Evolutionary conservation across 1,284 basidiomycete genomes (phyloP).

Genomic region (Grifola frondosa): DNA sequence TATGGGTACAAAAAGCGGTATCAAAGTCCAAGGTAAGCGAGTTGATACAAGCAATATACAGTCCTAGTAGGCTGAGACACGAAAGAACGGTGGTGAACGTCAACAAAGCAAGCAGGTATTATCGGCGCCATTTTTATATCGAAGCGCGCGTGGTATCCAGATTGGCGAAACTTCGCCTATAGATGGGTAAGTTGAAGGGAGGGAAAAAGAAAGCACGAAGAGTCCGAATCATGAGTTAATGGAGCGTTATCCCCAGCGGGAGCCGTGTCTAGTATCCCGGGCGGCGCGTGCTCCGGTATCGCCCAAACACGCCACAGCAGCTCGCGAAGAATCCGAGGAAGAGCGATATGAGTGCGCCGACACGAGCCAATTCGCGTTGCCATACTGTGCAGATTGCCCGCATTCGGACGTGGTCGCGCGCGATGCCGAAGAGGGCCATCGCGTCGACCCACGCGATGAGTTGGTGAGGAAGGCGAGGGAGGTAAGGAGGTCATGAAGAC

Average conservation of each 20-base stretch:
- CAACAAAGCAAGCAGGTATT: too few species aligned
- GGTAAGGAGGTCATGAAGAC: conserved; percentile 72
- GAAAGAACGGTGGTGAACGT: too few species aligned
- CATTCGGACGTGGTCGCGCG: conserved; percentile 55
- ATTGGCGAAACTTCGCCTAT: too few species aligned
- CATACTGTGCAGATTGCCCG: conserved; percentile 55
- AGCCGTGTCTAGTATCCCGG: conserved; percentile 22
- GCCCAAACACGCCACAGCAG: conserved; percentile 66
- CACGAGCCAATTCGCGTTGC: conserved; percentile 79
- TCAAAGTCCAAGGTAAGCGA: too few species aligned
- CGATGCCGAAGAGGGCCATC: conserved; percentile 77
- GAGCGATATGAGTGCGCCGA: conserved; percentile 69
- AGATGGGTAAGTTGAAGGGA: background rate
- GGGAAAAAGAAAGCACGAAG: background rate
- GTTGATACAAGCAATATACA: too few species aligned
- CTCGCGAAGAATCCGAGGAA: conserved; percentile 64
- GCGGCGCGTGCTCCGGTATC: conserved; percentile 45
- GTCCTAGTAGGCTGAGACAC: too few species aligned
- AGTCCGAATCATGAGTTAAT: too few species aligned
- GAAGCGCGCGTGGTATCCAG: too few species aligned
- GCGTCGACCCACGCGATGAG: conserved; percentile 74
- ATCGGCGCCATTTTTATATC: too few species aligned
- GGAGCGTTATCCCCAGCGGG: too few species aligned
- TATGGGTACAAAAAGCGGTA: too few species aligned
- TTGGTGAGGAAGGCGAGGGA: conserved; percentile 61